Base-by-base conservation (phyloP, 805 yeast species). In the Candida hungchunana region DNA sequence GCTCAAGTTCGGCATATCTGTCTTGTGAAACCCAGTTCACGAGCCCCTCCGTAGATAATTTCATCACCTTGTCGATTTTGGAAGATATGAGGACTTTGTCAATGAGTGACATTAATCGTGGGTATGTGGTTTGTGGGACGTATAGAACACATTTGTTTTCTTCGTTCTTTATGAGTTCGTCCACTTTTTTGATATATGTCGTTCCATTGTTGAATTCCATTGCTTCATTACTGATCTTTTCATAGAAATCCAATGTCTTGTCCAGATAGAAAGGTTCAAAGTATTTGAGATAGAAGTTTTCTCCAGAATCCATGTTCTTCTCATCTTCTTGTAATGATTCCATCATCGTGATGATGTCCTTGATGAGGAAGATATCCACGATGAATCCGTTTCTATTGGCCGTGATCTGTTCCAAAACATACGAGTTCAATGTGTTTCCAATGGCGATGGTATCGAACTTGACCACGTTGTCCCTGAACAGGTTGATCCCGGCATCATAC, bases 401-500 rank as follows among this genome's bases (percentile, higher is more conserved):
- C 11, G 73, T 66, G 29, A 83, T 71, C 44, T 80, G 81, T 7
- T 64, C 65, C 14, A 82, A 59, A 3, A 83, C 56, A 8, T 73
- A 64, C 5, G 60, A 52, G 31, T 75, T 71, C 36, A 82, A 56
- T 21, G 62, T 59, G 5, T 54, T 44, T 1, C 86, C 86, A 12
- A 85, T 64, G 27, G 65, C 64, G 35, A 69, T 63, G 32, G 67
- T 52, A 23, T 75, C 62, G 31, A 64, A 60, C 40, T 72, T 70
- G 23, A 88, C 59, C 6, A 87, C 67, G 18, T 67, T 62, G 25
- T 75, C 79, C 40, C 82, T 72, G 55, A 86, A 88, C 7, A 79
- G 56, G 21, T 70, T 71, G 17, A 87, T 65, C 0, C 95, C 94
- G 31, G 79, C 67, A 52, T 88, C 96, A 51, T 79, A 81, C 3